Evolutionary conservation across 176 grass and related monocot genomes (phyloP).

Genomic region (Phoenix dactylifera): DNA sequence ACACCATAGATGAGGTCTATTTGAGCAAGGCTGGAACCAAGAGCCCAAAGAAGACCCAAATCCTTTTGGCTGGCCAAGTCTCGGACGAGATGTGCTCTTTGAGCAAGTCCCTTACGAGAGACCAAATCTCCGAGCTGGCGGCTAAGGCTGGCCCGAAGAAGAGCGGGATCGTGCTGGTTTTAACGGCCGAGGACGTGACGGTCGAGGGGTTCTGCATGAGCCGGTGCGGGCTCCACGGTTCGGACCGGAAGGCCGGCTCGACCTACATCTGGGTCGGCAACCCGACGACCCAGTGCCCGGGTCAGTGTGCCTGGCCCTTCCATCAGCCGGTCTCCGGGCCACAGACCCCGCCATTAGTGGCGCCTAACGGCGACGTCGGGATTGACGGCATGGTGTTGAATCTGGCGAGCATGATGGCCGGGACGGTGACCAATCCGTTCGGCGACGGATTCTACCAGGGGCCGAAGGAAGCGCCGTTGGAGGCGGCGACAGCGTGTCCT

Average conservation of each 20-base stretch:
- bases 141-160: slow-evolving; percentile 27
- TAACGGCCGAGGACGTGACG: slow-evolving; percentile 50
- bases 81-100: slow-evolving; percentile 45
- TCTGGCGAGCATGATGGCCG: slow-evolving; percentile 52
- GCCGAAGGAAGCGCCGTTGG: slow-evolving; percentile 43
- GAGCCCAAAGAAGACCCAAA: slow-evolving; percentile 14
- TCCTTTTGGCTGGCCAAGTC: slow-evolving; percentile 34
- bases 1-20: slow-evolving; percentile 32
- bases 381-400: slow-evolving; percentile 55
- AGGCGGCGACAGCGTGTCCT: slow-evolving; percentile 56
- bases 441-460: slow-evolving; percentile 72
- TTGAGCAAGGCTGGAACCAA: not conserved
- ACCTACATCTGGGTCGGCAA: slow-evolving; percentile 57
- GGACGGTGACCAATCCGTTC: slow-evolving; percentile 56
- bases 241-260: slow-evolving; percentile 14
- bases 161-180: slow-evolving; percentile 38
- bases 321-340: slow-evolving; percentile 56
- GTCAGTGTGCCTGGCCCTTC: slow-evolving; percentile 44
- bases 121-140: slow-evolving; percentile 36
- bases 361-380: slow-evolving; percentile 53
- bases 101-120: slow-evolving; percentile 33
- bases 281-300: slow-evolving; percentile 41
- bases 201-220: slow-evolving; percentile 72
- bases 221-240: slow-evolving; percentile 41
- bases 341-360: slow-evolving; percentile 26